Evolutionary conservation across 371 early-diverging fungal genomes (phyloP), one percentile per base, ranked within the genome.

Genomic region (Mucor plumbeus): DNA sequence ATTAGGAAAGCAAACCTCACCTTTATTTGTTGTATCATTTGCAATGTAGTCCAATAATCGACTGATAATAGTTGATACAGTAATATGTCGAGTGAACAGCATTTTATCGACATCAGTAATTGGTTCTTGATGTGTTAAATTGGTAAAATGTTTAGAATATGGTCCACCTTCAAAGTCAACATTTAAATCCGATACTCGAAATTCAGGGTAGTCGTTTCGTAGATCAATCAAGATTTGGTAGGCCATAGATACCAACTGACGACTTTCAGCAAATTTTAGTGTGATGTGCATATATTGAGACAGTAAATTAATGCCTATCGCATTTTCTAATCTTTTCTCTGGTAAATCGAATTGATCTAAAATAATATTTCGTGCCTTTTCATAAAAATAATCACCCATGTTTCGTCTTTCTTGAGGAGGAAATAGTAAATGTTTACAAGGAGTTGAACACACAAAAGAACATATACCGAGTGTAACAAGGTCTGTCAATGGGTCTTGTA

Each of bases 321-420:
- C 41, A 55, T 72, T 72, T 57, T 72, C 72, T 17, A 72, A 34
- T 10, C 67, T 34, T 43, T 67, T 72, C 1, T 72, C 72, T 1
- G 54, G 40, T 1, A 48, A 4, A 36, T 72, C 72, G 44, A 72
- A 72, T 21, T 72, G 72, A 17, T 72, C 72, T 13, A 64, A 14
- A 3, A 72, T 14, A n/a, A 55, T 55, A 11, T 59, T 41, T 50
- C 57, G 67, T 21, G 68, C 67, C 9, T 61, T 60, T 7, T 31
- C 19, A 33, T 59, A 63, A 58, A 67, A 71, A 26, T 53, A 67
- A 26, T 71, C 71, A 14, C 44, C 59, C 60, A 71, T 55, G 17
- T 55, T 59, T 13, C 50, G 44, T 39, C 53, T 35, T 43, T 67
- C 60, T 33, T 26, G 58, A 3, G 53, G 40, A 9, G 31, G 8